These are phyloP conservation scores for Pseudogymnoascus sp. DNA, from an alignment of 2,329 filamentous ascomycete species.

Conservation along the genomic window DNA sequence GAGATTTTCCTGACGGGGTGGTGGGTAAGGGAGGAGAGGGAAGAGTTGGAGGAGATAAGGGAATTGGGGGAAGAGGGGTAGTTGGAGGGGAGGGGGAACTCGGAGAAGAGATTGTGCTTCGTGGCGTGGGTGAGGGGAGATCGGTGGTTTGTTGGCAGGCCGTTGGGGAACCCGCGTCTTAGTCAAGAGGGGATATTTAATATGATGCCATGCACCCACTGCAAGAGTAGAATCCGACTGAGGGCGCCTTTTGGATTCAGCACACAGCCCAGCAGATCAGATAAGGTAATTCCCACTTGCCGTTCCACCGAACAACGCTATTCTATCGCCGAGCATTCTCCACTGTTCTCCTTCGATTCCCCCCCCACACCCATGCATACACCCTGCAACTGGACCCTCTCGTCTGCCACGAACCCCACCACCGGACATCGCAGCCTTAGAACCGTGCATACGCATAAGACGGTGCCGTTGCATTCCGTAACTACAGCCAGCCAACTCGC, in stretches of 20 bases:
- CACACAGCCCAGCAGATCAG: not conserved
- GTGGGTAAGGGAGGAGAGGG: not conserved
- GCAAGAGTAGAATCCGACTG: not conserved
- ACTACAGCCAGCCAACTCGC: not conserved
- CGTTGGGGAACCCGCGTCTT: not conserved
- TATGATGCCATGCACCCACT: not conserved
- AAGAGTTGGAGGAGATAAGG: not conserved
- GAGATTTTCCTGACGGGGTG: slow-evolving; percentile 50
- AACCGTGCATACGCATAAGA: not conserved
- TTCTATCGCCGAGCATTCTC: not conserved
- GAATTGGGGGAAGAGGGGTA: not conserved
- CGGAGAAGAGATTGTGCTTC: not conserved
- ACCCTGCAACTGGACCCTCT: not conserved
- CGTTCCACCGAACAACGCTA: not conserved
- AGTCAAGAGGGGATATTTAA: not conserved
- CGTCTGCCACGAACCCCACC: not conserved
- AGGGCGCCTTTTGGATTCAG: not conserved
- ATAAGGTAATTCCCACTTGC: not conserved
- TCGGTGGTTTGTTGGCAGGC: not conserved
- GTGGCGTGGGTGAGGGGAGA: not conserved
- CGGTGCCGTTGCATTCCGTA: not conserved
- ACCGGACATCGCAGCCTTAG: not conserved
- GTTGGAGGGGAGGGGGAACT: not conserved
- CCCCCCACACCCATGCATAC: not conserved
- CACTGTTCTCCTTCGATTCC: not conserved